A percentile compares a stretch with the other conserved stretches of the same genome.
Evolutionary conservation across 257 asterid genomes (phyloP).

Genomic region (Solanum sitiens): DNA sequence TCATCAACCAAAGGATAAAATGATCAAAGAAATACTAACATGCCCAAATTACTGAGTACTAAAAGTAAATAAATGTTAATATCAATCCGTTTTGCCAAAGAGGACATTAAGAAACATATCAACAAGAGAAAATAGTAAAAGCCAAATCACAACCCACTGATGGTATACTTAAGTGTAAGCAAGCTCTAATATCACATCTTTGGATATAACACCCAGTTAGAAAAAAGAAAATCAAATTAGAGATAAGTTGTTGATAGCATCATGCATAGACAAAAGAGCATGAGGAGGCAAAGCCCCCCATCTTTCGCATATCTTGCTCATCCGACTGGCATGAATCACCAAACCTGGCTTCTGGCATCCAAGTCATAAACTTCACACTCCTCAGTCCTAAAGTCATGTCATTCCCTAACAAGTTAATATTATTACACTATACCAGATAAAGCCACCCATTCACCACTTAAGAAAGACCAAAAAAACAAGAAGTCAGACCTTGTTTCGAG

Average conservation of each 20-base stretch:
- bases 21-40: background rate
- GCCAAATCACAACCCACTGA: background rate
- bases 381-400: background rate
- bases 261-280: background rate
- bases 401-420: background rate
- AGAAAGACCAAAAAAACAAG: background rate
- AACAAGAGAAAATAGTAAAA: background rate
- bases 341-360: background rate
- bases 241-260: background rate
- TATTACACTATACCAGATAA: background rate
- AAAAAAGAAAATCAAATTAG: background rate
- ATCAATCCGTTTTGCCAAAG: background rate
- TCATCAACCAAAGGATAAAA: background rate
- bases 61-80: background rate
- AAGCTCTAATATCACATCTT: background rate
- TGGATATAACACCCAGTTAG: background rate
- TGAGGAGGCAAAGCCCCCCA: background rate
- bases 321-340: slow-evolving; percentile 2
- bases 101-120: background rate
- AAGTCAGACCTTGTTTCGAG: background rate
- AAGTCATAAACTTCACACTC: background rate
- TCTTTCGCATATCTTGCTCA: slow-evolving; percentile 1
- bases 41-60: background rate
- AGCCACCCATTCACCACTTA: background rate
- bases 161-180: background rate